Base-by-base conservation (phyloP, 352 stramenopile genomes). In the Globisporangium okanoganense region DNA sequence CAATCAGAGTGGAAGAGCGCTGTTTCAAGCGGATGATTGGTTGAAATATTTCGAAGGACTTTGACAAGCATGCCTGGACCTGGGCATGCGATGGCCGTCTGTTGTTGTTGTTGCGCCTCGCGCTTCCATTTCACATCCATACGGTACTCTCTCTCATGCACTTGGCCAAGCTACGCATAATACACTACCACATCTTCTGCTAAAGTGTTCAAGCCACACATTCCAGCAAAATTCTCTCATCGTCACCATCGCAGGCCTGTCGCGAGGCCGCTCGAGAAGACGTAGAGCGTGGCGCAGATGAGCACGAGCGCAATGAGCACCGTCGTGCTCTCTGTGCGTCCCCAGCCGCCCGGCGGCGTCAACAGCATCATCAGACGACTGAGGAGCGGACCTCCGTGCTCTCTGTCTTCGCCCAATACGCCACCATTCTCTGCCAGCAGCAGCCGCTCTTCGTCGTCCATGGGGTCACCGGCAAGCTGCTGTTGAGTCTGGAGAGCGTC, bases 241-340 rank as follows among this genome's bases (percentile, higher is more conserved):
- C 5, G 16, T 54, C 55, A 61, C 38, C 33, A 49, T 16, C 59
- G 25, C n/a, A 45, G 22, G 13, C 20, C 40, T 2, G 27, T 24
- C 40, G 27, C 33, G 12, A 68, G 40, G 8, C 20, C 47, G 16
- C 59, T 41, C 5, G 58, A 41, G 33, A 67, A 36, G 54, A 58
- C 58, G 48, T 65, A 68, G 25, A 67, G 24, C 31, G 59, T 56
- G 8, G 54, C 35, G 48, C 63, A 27, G 44, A 73, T 13, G 36
- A 73, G 58, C 64, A 53, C 53, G 43, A 62, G 61, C 27, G 38
- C 57, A 8, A 67, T 16, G 13, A 70, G 45, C 20, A 50, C 13
- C 40, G 20, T 41, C 40, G 29, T 40, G 36, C 33, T 29, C 20
- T 65, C 49, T 1, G 29, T 5, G 29, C 50, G 40, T 16, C 58